phyloP scores from a whole-genome alignment of 768 basidiomycete species.

The Pulveroboletus sp. region DNA sequence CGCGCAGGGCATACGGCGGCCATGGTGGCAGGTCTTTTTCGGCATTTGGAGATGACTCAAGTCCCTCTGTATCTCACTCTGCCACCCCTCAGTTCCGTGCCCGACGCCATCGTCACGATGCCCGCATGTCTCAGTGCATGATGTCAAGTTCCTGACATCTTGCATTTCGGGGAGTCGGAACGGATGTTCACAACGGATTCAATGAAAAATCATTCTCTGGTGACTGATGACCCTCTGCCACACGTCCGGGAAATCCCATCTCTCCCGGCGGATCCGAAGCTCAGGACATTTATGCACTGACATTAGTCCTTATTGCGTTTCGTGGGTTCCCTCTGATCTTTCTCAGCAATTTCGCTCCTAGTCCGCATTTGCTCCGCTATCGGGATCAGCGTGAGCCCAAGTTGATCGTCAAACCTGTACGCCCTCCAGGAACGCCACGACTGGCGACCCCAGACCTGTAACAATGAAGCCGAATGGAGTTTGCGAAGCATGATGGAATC shows the following conservation, averaged over 20 bases:
- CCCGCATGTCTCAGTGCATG: not conserved
- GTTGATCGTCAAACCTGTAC: not conserved
- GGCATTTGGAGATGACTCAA: slow-evolving; percentile 50
- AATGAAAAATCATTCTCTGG: no score
- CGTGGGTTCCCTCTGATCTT: not conserved
- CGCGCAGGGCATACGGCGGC: slow-evolving; percentile 67
- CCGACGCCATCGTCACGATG: not conserved
- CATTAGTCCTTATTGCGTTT: not conserved
- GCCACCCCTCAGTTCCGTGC: not conserved
- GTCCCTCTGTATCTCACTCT: not conserved
- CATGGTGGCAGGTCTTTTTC: slow-evolving; percentile 84
- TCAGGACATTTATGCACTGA: not conserved
- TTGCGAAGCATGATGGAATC: slow-evolving; percentile 3
- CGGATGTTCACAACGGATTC: not conserved
- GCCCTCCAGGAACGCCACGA: not conserved
- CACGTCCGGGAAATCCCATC: not conserved
- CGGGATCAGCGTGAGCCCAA: slow-evolving; percentile 4
- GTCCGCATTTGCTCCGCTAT: not conserved
- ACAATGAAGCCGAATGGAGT: not conserved
- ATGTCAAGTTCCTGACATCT: not conserved
- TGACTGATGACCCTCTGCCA: no score
- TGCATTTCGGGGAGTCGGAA: not conserved
- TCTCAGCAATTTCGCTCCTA: not conserved
- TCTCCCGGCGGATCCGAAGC: not conserved
- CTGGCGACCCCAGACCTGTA: not conserved